Conservation (phyloP, 176 grass and related monocot genomes). For the Rhynchospora pubera region DNA sequence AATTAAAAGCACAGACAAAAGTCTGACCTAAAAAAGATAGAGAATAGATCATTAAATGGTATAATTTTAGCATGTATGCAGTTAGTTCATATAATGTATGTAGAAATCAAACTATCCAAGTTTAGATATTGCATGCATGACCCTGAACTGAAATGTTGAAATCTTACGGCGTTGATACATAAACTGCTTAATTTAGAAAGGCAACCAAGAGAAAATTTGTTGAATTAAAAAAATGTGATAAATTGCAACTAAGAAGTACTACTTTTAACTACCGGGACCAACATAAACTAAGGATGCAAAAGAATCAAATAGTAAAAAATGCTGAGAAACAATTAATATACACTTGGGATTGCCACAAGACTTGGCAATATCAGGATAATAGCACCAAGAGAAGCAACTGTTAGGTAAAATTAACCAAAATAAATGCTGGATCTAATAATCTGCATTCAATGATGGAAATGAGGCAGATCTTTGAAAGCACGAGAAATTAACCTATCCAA, state of each 20-base stretch:
- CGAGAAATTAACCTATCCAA: not conserved
- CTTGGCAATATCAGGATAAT: not conserved
- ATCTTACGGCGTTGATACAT: not conserved
- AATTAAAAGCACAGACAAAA: not conserved
- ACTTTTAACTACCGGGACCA: not conserved
- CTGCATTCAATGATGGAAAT: not conserved
- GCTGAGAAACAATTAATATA: not conserved
- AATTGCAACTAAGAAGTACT: not conserved
- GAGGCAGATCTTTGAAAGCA: not conserved
- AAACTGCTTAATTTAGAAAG: conserved; percentile 2
- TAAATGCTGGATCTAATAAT: conserved; percentile 4
- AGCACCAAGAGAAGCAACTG: not conserved
- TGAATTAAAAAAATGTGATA: not conserved
- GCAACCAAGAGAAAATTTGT: not conserved
- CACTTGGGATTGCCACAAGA: not conserved
- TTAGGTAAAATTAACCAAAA: not conserved
- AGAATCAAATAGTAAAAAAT: not conserved
- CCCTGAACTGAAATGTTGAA: not conserved
- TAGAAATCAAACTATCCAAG: conserved; percentile 4
- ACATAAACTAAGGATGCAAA: conserved; percentile 5
- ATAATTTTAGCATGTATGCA: conserved; percentile 12
- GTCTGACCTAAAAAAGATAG: not conserved
- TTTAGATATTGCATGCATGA: not conserved
- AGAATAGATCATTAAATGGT: not conserved
- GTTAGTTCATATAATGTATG: not conserved